Conservation (phyloP, 2,329 filamentous ascomycete genomes). For the Aspergillus fructus region DNA sequence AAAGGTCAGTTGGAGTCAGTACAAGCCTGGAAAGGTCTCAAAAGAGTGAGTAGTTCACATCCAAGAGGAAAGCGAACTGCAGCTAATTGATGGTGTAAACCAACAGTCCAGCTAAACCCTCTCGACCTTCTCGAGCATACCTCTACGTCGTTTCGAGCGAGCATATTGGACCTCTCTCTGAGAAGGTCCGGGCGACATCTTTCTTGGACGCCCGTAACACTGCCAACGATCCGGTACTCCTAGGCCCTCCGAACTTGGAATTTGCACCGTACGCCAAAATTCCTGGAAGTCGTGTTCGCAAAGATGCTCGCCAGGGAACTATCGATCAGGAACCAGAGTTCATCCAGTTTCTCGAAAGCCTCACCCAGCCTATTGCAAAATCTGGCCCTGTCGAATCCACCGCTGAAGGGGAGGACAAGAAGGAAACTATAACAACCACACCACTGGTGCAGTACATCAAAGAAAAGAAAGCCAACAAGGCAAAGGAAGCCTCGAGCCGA, state of each 20-base stretch:
- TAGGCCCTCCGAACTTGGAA: conserved; percentile 78
- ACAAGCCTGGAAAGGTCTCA: conserved; percentile 72
- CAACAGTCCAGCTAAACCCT: conserved; percentile 75
- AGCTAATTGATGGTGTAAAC: background rate
- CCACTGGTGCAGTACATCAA: conserved; percentile 86
- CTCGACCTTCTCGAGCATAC: conserved; percentile 76
- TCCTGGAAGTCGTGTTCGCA: conserved; percentile 70
- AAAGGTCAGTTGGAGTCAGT: conserved; percentile 82
- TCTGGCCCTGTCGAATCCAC: conserved; percentile 50
- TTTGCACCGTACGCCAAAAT: conserved; percentile 82
- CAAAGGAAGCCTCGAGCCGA: conserved; percentile 56
- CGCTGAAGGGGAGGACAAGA: conserved; percentile 53
- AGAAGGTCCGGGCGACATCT: conserved; percentile 64
- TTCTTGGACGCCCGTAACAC: conserved; percentile 85
- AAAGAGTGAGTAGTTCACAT: conserved; percentile 63
- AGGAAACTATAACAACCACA: conserved; percentile 72
- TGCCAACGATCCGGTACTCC: conserved; percentile 67
- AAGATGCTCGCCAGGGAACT: conserved; percentile 84
- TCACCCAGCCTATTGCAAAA: conserved; percentile 72
- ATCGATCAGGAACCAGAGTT: conserved; percentile 97
- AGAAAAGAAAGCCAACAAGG: conserved; percentile 83
- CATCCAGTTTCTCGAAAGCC: conserved; percentile 82
- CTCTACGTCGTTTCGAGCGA: conserved; percentile 74
- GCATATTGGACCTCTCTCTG: conserved; percentile 66
- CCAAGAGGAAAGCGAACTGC: background rate